phyloP scores from a whole-genome alignment of 257 asterid species.

The Coffea eugenioides region DNA sequence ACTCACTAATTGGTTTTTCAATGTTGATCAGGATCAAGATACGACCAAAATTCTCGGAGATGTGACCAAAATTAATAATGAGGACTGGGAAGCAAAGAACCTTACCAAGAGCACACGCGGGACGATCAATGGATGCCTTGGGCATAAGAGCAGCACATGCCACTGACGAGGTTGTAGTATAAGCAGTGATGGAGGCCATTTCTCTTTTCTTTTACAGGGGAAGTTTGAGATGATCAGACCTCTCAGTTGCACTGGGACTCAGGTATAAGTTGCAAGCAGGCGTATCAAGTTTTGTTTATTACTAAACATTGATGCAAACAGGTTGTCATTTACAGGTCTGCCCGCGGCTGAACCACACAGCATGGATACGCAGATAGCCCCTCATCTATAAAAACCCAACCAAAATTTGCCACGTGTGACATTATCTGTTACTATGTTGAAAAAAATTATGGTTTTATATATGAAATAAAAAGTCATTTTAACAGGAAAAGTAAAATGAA shows the following conservation, averaged over 20 bases:
- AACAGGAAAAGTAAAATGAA: not conserved
- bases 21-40: not conserved
- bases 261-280: not conserved
- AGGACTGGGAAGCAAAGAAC: not conserved
- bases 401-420: conserved; percentile 45
- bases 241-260: not conserved
- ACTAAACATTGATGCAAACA: conserved; percentile 6
- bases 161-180: conserved; percentile 48
- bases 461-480: not conserved
- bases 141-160: conserved; percentile 55
- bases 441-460: not conserved
- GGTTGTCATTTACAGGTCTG: conserved; percentile 20
- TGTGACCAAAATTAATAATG: not conserved
- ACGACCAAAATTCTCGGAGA: not conserved
- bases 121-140: conserved; percentile 35
- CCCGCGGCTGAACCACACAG: conserved; percentile 35
- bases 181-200: conserved; percentile 74
- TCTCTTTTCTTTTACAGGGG: not conserved
- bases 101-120: conserved; percentile 46
- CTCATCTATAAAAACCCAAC: conserved; percentile 52
- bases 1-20: not conserved
- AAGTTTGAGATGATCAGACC: conserved; percentile 14
- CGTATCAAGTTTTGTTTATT: conserved; percentile 21
- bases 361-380: conserved; percentile 38
- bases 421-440: conserved; percentile 17